Evolutionary conservation across 2,329 filamentous ascomycete species (phyloP).

Genomic region (Colletotrichum neosansevieriae): DNA sequence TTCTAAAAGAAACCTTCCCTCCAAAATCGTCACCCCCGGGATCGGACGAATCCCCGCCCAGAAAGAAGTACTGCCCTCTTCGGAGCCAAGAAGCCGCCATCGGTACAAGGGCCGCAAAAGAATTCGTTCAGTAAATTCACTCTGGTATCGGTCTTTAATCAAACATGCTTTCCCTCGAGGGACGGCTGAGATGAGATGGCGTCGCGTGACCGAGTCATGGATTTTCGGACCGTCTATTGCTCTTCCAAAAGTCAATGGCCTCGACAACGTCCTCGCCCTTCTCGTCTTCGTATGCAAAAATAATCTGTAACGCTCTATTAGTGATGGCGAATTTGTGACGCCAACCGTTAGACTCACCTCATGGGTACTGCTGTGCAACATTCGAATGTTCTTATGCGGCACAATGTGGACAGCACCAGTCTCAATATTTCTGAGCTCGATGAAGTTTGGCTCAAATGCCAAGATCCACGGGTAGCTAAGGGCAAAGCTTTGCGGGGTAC

Average conservation of each 20-base stretch:
- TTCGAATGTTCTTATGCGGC: slow-evolving; percentile 94
- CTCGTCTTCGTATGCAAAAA: slow-evolving; percentile 98
- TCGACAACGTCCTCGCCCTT: slow-evolving; percentile 92
- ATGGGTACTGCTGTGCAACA: slow-evolving; percentile 96
- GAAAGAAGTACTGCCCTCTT: slow-evolving; percentile 9
- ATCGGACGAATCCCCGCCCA: not conserved
- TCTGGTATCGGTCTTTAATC: slow-evolving; percentile 40
- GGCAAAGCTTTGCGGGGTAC: slow-evolving; percentile 89
- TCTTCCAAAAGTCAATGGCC: slow-evolving; percentile 96
- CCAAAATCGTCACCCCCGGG: slow-evolving; percentile 18
- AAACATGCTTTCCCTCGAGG: slow-evolving; percentile 33
- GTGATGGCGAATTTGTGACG: not conserved
- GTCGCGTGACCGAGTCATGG: slow-evolving; percentile 40
- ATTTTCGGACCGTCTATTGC: slow-evolving; percentile 63
- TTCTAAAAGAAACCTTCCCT: slow-evolving; percentile 19
- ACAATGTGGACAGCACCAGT: slow-evolving; percentile 95
- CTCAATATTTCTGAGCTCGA: slow-evolving; percentile 96
- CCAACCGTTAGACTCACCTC: slow-evolving; percentile 73
- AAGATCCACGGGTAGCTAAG: slow-evolving; percentile 97
- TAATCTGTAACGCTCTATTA: slow-evolving; percentile 72
- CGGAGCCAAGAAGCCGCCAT: slow-evolving; percentile 2
- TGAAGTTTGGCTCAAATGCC: slow-evolving; percentile 97
- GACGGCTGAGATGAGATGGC: slow-evolving; percentile 38
- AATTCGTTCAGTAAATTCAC: slow-evolving; percentile 35
- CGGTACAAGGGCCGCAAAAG: slow-evolving; percentile 24